Conservation (phyloP, 768 basidiomycete genomes). For the Piloderma croceum region DNA sequence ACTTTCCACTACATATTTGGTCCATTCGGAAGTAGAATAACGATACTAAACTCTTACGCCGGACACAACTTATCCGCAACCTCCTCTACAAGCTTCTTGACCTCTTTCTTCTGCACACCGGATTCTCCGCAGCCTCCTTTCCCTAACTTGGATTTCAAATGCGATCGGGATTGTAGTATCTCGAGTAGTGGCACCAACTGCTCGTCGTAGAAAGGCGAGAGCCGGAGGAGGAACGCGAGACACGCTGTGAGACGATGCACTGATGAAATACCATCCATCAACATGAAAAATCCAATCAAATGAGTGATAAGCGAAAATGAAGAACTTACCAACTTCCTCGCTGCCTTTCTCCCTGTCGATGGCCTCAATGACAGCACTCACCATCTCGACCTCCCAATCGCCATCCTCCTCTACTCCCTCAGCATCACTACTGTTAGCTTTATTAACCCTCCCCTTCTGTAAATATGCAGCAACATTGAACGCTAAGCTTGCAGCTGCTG, state of each 20-base stretch:
- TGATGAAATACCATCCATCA: constrained; percentile 20
- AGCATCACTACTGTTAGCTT: constrained; percentile 24
- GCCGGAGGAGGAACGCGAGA: constrained; percentile 67
- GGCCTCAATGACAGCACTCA: constrained; percentile 79
- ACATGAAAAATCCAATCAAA: constrained; percentile 1
- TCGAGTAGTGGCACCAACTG: constrained; percentile 57
- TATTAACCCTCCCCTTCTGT: constrained; percentile 55
- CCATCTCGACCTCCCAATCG: constrained; percentile 84
- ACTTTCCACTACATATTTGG: too few relatives aligned
- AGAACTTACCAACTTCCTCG: constrained; percentile 73
- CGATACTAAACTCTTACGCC: too few relatives aligned
- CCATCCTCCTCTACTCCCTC: constrained; percentile 44
- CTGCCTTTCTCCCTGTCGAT: constrained; percentile 61
- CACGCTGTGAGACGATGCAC: constrained; percentile 82
- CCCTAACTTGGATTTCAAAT: constrained; percentile 53
- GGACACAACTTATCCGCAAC: constrained; percentile 42
- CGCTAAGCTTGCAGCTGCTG: constrained; percentile 75
- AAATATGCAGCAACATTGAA: constrained; percentile 69
- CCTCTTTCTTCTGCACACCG: constrained; percentile 59
- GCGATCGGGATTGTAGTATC: constrained; percentile 56
- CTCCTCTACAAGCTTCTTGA: constrained; percentile 60
- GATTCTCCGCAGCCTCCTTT: constrained; percentile 46
- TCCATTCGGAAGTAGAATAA: too few relatives aligned
- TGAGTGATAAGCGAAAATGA: constrained; percentile 2
- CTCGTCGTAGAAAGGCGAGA: constrained; percentile 63